phyloP scores from a whole-genome alignment of 2,329 filamentous ascomycete genomes.

The Xylaria sp. region DNA sequence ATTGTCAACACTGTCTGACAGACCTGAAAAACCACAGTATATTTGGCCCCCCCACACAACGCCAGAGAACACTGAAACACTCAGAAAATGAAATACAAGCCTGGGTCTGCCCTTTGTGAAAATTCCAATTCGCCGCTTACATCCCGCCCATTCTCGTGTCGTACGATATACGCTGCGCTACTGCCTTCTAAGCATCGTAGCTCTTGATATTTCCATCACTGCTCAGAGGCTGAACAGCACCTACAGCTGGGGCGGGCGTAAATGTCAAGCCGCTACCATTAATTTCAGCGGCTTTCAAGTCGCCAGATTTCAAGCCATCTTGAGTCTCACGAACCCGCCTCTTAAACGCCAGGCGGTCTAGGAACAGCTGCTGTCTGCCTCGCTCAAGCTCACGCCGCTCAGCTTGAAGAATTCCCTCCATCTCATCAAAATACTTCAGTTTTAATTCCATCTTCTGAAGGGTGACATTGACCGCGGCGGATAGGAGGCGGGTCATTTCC shows the following conservation, averaged over 20 bases:
- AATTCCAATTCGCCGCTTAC: constrained; percentile 42
- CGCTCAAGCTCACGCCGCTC: constrained; percentile 94
- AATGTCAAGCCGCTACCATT: constrained; percentile 67
- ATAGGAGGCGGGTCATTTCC: constrained; percentile 93
- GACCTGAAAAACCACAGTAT: constrained; percentile 22
- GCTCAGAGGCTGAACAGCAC: constrained; percentile 65
- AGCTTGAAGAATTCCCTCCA: constrained; percentile 90
- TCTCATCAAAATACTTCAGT: constrained; percentile 94
- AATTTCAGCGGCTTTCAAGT: constrained; percentile 61
- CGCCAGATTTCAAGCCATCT: constrained; percentile 72
- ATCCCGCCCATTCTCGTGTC: constrained; percentile 13
- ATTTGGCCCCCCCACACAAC: constrained; percentile 34
- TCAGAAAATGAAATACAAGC: constrained; percentile 23
- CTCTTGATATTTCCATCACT: constrained; percentile 67
- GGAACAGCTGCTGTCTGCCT: constrained; percentile 89
- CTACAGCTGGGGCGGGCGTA: constrained; percentile 57
- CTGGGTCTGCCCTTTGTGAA: constrained; percentile 22
- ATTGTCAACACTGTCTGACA: constrained; percentile 34
- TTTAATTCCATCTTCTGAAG: constrained; percentile 96
- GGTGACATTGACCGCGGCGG: constrained; percentile 91
- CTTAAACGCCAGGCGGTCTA: constrained; percentile 91
- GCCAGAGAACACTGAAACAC: constrained; percentile 31
- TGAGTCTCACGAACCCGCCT: constrained; percentile 86
- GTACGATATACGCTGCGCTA: neutral
- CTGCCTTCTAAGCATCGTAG: constrained; percentile 61